Evolutionary conservation across 768 basidiomycete species (phyloP).

Genomic region (Boletellus ananiceps): DNA sequence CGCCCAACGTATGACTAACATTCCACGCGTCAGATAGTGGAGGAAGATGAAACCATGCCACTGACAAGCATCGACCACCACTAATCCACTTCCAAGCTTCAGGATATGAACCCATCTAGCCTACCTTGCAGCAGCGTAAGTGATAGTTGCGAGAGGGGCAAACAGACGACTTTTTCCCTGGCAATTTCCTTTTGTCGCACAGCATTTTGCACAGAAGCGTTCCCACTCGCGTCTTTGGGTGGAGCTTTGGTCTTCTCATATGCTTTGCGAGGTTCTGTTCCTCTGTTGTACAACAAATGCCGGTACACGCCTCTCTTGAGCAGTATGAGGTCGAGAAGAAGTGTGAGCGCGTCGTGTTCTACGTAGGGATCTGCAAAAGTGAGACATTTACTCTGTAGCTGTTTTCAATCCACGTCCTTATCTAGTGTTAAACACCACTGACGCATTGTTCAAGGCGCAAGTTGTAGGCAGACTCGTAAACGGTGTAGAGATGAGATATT

Average conservation of each 20-base stretch:
- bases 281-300: constrained; percentile 79
- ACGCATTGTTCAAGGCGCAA: constrained; percentile 83
- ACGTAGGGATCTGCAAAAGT: constrained; percentile 83
- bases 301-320: constrained; percentile 79
- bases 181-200: constrained; percentile 3
- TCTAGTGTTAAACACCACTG: constrained; percentile 28
- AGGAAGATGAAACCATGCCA: constrained; percentile 8
- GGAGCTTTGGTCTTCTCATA: constrained; percentile 14
- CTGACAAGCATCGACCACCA: constrained; percentile 72
- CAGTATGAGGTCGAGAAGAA: constrained; percentile 76
- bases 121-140: constrained; percentile 40
- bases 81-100: constrained; percentile 52
- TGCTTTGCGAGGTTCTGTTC: constrained; percentile 54
- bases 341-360: constrained; percentile 70
- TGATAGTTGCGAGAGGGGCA: not conserved
- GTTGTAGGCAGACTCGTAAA: constrained; percentile 76
- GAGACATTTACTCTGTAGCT: constrained; percentile 50
- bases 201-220: not conserved
- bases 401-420: constrained; percentile 5
- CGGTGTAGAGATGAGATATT: constrained; percentile 70
- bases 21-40: not conserved
- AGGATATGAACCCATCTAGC: constrained; percentile 56
- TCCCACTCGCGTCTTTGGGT: not conserved
- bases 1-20: constrained; percentile 73
- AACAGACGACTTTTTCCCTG: constrained; percentile 26